Conservation (phyloP, 495 filamentous ascomycete genomes). For the Copromyces sp. region DNA sequence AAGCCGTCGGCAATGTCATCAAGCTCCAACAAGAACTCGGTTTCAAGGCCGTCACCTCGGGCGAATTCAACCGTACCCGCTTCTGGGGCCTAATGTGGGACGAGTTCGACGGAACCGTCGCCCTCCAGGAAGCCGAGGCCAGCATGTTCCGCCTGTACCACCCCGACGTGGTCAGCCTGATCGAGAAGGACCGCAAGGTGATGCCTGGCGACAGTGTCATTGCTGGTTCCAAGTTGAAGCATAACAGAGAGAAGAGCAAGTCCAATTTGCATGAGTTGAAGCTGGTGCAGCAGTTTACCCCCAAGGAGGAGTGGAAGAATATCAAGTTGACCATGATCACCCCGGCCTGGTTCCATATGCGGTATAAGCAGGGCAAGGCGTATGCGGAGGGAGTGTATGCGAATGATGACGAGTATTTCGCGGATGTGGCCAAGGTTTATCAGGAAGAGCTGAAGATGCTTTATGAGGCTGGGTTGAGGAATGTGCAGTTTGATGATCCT, state of each 20-base stretch:
- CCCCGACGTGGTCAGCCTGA: conserved; percentile 69
- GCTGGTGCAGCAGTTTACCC: conserved; percentile 51
- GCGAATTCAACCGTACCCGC: conserved; percentile 62
- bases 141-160: conserved; percentile 64
- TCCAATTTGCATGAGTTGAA: conserved; percentile 61
- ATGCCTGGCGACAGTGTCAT: conserved; percentile 68
- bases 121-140: conserved; percentile 59
- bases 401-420: conserved; percentile 62
- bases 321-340: conserved; percentile 66
- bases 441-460: conserved; percentile 52
- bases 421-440: conserved; percentile 64
- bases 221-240: conserved; percentile 62
- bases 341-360: conserved; percentile 62
- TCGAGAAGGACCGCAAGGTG: conserved; percentile 44
- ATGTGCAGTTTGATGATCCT: conserved; percentile 68
- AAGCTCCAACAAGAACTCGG: conserved; percentile 56
- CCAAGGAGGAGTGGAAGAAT: conserved; percentile 49
- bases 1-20: conserved; percentile 55
- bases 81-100: conserved; percentile 67
- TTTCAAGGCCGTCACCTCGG: conserved; percentile 58
- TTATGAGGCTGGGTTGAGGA: conserved; percentile 58
- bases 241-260: conserved; percentile 50
- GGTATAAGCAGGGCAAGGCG: conserved; percentile 58
- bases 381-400: conserved; percentile 56
- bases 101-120: conserved; percentile 51